Conservation (phyloP, 1,284 basidiomycete genomes). For the Cutaneotrichosporon sp. region DNA sequence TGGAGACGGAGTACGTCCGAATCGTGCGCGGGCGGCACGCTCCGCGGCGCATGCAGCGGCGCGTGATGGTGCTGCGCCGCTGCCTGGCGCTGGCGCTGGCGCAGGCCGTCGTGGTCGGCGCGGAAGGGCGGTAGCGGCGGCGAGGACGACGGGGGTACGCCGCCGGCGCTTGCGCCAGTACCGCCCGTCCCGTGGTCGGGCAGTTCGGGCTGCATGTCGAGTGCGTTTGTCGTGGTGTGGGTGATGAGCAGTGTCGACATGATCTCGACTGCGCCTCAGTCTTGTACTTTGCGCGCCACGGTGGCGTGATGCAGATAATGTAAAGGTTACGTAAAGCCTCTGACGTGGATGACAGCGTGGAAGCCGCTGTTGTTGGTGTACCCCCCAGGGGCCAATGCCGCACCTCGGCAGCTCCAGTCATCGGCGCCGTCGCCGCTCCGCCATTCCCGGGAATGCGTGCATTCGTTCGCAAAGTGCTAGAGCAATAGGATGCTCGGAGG, state of each 20-base stretch:
- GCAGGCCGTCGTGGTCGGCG: constrained; percentile 4
- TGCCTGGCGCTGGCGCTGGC: too few relatives aligned
- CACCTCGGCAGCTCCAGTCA: background rate
- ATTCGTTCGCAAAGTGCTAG: too few relatives aligned
- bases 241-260: background rate
- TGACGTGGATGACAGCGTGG: background rate
- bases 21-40: background rate
- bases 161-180: too few relatives aligned
- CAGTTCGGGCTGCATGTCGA: constrained; percentile 17
- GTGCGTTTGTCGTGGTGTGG: background rate
- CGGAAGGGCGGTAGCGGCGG: constrained; percentile 6
- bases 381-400: too few relatives aligned
- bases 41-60: background rate
- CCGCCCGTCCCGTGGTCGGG: constrained; percentile 2
- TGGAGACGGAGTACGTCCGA: constrained; percentile 21
- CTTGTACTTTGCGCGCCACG: background rate
- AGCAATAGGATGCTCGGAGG: too few relatives aligned
- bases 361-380: too few relatives aligned
- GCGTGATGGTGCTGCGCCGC: background rate
- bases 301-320: background rate
- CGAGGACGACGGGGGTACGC: constrained; percentile 9
- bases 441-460: background rate
- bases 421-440: background rate
- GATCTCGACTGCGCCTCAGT: background rate
- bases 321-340: constrained; percentile 6